Base-by-base conservation (phyloP, 148 eudicot genomes). In the Persicaria tinctoria region DNA sequence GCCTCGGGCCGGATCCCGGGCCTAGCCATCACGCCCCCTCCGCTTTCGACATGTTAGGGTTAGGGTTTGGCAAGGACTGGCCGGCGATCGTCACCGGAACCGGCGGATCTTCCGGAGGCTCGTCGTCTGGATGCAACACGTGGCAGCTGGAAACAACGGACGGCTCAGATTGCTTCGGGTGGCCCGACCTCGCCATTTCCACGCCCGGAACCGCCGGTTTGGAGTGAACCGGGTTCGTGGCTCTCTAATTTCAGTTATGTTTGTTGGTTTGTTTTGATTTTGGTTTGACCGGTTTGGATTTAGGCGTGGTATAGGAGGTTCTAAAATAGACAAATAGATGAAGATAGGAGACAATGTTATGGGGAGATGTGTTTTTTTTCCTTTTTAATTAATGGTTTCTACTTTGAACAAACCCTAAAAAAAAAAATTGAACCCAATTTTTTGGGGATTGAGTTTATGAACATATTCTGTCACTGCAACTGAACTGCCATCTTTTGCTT, bases 101-200 rank as follows among this genome's bases (percentile, higher is more conserved):
- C 0, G 72, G 8, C 1, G 20, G 72, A 8, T 68, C 72, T 9
- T 71, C 74, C 17, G 74, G 74, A 1, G 74, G 74, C 0, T 71
- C 74, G 3, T 71, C 74, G 5, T 71, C 74, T 1, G 74, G 74
- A 0, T 71, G 74, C 8, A 71, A 71, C 55, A 71, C 74, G 74
- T 71, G 74, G 74, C 54, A 48, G 41, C 18, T 71, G 55, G 74
- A 50, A 3, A 45, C 10, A 50, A 18, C 55, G 17, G 55, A 71
- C 38, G 55, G 54, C 8, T 53, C 41, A 23, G 74, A 71, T 71
- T 71, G 74, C 74, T 71, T 71, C 41, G 74, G 74, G 7, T 71
- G 74, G 74, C 55, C 74, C 2, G 74, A 71, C 41, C 55, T 71
- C 3, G 74, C 74, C 6, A 71, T 71, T 2, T 71, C 74, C 1